phyloP scores from a whole-genome alignment of 2,329 filamentous ascomycete genomes.

The Hypoxylon sp. region DNA sequence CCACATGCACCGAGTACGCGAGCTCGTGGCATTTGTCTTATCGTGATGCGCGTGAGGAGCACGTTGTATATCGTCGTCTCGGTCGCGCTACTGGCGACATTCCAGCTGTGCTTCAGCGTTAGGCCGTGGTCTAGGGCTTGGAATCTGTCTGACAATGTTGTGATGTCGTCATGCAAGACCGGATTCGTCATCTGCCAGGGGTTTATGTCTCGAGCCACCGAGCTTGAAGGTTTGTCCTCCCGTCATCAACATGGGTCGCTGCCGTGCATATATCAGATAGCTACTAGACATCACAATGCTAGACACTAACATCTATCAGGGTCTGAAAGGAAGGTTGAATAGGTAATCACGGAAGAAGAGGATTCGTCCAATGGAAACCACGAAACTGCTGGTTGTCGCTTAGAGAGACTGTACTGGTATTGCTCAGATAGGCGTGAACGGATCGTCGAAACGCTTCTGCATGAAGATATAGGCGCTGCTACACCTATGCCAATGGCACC shows the following conservation, averaged over 20 bases:
- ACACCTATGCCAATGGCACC: not conserved
- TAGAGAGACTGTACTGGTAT: not conserved
- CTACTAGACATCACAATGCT: conserved; percentile 5
- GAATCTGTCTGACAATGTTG: conserved; percentile 26
- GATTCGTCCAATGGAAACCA: no score
- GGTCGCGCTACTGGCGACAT: conserved; percentile 10
- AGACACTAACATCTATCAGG: conserved; percentile 15
- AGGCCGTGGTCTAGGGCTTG: conserved; percentile 8
- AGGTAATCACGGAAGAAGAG: conserved; percentile 2
- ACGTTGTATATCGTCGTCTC: conserved; percentile 32
- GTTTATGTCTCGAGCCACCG: conserved; percentile 21
- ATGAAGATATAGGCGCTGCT: not conserved
- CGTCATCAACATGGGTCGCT: conserved; percentile 11
- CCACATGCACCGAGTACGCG: conserved; percentile 30
- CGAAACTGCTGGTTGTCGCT: not conserved
- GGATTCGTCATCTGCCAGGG: conserved; percentile 27
- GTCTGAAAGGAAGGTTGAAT: conserved; percentile 1
- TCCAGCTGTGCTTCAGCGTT: conserved; percentile 16
- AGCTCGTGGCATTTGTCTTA: conserved; percentile 43
- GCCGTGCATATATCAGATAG: conserved; percentile 15
- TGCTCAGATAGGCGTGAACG: not conserved
- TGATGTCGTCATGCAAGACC: conserved; percentile 36
- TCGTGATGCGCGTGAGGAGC: conserved; percentile 22
- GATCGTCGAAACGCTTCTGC: not conserved
- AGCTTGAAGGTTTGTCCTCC: conserved; percentile 28